These are phyloP conservation scores for Lentinula sp. DNA, from an alignment of 768 basidiomycete species.

Conservation along the genomic window DNA sequence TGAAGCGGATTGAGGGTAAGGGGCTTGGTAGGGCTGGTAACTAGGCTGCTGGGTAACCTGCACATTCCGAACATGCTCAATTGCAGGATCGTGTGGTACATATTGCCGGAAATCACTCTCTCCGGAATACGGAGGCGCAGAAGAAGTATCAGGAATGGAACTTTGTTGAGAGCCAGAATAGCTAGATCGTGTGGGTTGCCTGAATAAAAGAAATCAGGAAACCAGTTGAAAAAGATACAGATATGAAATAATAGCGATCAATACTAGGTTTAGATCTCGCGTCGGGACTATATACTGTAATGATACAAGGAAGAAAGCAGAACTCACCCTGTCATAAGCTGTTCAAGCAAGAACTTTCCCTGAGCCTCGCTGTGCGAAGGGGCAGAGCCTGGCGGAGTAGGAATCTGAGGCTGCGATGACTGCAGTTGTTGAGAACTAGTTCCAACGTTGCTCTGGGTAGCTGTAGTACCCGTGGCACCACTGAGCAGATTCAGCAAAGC, in stretches of 20 bases:
- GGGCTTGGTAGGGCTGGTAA: slow-evolving; percentile 26
- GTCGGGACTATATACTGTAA: not conserved
- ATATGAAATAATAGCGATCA: not conserved
- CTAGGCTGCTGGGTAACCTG: slow-evolving; percentile 15
- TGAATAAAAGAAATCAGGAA: slow-evolving; percentile 19
- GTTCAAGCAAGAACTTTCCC: slow-evolving; percentile 72
- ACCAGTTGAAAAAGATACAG: slow-evolving; percentile 10
- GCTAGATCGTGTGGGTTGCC: slow-evolving; percentile 42
- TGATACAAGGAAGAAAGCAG: not conserved
- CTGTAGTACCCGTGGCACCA: slow-evolving; percentile 30
- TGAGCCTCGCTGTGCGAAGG: slow-evolving; percentile 59
- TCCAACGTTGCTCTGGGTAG: slow-evolving; percentile 12
- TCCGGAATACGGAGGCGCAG: slow-evolving; percentile 43
- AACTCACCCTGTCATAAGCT: slow-evolving; percentile 76
- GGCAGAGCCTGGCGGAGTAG: slow-evolving; percentile 63
- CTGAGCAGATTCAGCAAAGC: slow-evolving; percentile 69
- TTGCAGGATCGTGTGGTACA: slow-evolving; percentile 33
- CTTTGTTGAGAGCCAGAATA: slow-evolving; percentile 44
- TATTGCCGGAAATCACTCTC: slow-evolving; percentile 42
- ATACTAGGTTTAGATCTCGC: slow-evolving; percentile 3
- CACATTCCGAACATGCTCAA: slow-evolving; percentile 33
- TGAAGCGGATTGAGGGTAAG: slow-evolving; percentile 31
- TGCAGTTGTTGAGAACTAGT: slow-evolving; percentile 21
- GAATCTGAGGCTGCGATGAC: slow-evolving; percentile 47
- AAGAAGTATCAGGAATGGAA: slow-evolving; percentile 26